Conservation (phyloP, 2,329 filamentous ascomycete species). For the Cercospora beticola region DNA sequence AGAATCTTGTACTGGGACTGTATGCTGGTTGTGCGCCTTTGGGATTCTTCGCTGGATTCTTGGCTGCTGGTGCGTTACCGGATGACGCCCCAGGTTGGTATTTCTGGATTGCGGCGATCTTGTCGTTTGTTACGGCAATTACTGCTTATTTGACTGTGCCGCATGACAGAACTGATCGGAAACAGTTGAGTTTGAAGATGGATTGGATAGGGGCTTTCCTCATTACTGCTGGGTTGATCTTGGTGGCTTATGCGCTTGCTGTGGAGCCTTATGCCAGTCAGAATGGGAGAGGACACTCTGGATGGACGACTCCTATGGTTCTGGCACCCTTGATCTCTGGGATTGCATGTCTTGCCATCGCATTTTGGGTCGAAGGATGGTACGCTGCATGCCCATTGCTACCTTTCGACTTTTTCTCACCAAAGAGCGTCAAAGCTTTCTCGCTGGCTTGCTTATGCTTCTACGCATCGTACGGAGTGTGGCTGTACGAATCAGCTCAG, state of each 20-base stretch:
- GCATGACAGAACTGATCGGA: constrained; percentile 34
- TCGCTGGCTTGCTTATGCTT: constrained; percentile 39
- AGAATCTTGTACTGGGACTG: constrained; percentile 39
- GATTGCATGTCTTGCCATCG: constrained; percentile 28
- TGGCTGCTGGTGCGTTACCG: constrained; percentile 36
- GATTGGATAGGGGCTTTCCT: constrained; percentile 39
- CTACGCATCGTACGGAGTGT: constrained; percentile 39
- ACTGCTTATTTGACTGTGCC: constrained; percentile 38
- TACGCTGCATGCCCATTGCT: constrained; percentile 36
- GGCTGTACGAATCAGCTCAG: constrained; percentile 36
- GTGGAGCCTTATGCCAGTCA: constrained; percentile 34
- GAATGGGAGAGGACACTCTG: constrained; percentile 17
- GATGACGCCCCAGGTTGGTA: constrained; percentile 34
- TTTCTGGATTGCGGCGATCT: constrained; percentile 37
- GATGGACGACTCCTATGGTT: constrained; percentile 33
- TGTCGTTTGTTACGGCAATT: constrained; percentile 32
- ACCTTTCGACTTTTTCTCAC: constrained; percentile 40
- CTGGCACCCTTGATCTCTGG: constrained; percentile 35
- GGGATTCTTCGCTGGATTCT: constrained; percentile 40
- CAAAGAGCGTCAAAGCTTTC: constrained; percentile 35
- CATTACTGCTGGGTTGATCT: constrained; percentile 38
- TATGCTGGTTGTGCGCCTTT: constrained; percentile 40
- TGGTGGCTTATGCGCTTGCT: constrained; percentile 38
- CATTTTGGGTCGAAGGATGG: constrained; percentile 40
- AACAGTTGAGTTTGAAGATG: constrained; percentile 38